phyloP scores from a whole-genome alignment of 306 rosid species.

The Lablab purpureus region DNA sequence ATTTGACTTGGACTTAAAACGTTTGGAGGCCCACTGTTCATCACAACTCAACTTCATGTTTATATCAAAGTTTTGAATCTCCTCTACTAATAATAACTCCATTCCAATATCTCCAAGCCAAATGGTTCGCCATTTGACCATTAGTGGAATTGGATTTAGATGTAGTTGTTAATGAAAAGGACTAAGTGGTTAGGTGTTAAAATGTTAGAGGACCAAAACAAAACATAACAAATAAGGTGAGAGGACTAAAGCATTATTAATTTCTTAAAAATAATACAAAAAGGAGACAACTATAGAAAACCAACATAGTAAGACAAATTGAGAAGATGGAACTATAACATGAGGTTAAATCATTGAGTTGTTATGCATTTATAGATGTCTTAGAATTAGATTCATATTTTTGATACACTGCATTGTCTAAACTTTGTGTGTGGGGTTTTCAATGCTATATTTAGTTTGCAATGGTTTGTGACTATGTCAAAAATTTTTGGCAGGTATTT shows the following conservation, averaged over 20 bases:
- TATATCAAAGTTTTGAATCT: no score
- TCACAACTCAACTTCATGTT: no score
- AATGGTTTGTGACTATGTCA: background rate
- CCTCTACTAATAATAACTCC: no score
- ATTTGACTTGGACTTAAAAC: no score
- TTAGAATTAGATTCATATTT: background rate
- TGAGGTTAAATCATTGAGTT: background rate
- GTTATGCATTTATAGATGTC: background rate
- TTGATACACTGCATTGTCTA: background rate
- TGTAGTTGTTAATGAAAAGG: no score
- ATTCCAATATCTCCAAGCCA: no score
- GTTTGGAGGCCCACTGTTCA: no score
- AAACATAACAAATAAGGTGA: background rate
- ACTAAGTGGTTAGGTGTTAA: no score
- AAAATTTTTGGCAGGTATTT: background rate
- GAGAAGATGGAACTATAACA: constrained; percentile 5
- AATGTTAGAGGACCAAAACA: background rate
- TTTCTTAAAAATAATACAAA: background rate
- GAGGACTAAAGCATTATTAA: background rate
- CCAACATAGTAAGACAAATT: background rate
- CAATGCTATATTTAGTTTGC: background rate
- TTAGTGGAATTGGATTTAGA: no score
- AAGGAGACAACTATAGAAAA: background rate
- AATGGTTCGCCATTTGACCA: no score
- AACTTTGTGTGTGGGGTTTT: background rate